phyloP scores from a whole-genome alignment of 1,139 yeast genomes.

The Lodderomyces jiufengensis region DNA sequence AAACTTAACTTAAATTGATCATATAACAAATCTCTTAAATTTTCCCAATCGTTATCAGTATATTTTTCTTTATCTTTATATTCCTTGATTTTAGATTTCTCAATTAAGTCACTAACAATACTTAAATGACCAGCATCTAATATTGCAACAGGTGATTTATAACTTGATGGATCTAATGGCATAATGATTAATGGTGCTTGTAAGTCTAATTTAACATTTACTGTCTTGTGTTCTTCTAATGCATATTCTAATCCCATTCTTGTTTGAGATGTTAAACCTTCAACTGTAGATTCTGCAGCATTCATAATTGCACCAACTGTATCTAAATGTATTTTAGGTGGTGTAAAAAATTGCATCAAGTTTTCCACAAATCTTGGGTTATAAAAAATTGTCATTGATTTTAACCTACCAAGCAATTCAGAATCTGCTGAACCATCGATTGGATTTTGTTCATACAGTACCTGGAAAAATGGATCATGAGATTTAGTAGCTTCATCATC shows the following conservation, averaged over 20 bases:
- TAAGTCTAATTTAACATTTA: constrained; percentile 78
- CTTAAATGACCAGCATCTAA: constrained; percentile 96
- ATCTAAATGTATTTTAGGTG: constrained; percentile 82
- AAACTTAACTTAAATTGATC: constrained; percentile 77
- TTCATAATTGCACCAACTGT: constrained; percentile 89
- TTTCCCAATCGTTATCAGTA: constrained; percentile 66
- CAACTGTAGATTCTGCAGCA: constrained; percentile 95
- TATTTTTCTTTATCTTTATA: constrained; percentile 69
- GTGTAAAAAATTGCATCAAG: constrained; percentile 70
- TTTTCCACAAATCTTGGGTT: constrained; percentile 79
- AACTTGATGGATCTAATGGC: constrained; percentile 76
- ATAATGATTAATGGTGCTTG: constrained; percentile 92
- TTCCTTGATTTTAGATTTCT: constrained; percentile 63
- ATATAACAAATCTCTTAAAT: constrained; percentile 76
- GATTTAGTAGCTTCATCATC: background rate
- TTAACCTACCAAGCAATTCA: constrained; percentile 64
- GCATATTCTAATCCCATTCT: constrained; percentile 92
- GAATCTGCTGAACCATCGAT: constrained; percentile 82
- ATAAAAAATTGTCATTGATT: constrained; percentile 86
- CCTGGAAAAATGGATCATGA: constrained; percentile 67
- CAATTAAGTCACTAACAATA: constrained; percentile 76
- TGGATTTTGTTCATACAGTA: constrained; percentile 83
- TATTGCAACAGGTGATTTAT: constrained; percentile 85
- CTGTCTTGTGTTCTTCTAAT: constrained; percentile 87
- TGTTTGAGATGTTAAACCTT: constrained; percentile 85